Percentiles rank a stretch among this genome's conserved stretches.
Evolutionary conservation across 345 rosid species (phyloP).

Genomic region (Garcia nutans): DNA sequence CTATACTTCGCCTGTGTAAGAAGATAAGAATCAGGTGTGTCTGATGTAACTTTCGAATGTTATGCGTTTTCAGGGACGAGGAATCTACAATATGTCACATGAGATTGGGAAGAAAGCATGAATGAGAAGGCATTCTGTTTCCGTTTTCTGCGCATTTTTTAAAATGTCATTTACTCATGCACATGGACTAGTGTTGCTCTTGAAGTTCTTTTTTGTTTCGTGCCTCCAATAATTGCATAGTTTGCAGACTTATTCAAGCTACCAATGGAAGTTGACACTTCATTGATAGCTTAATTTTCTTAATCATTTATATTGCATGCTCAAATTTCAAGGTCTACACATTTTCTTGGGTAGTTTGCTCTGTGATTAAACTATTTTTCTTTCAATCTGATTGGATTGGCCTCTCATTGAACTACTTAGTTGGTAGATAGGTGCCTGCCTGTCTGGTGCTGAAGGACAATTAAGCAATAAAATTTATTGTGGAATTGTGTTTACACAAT

Average conservation of each 20-base stretch:
- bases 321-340: not conserved
- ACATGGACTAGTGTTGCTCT: slow-evolving; percentile 14
- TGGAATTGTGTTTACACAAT: no score
- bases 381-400: not conserved
- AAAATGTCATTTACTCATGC: slow-evolving; percentile 21
- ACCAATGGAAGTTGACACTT: slow-evolving; percentile 10
- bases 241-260: slow-evolving; percentile 14
- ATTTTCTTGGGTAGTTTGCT: not conserved
- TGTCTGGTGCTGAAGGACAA: no score
- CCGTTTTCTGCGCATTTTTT: slow-evolving; percentile 10
- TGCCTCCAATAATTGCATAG: slow-evolving; percentile 45
- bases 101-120: slow-evolving; percentile 89
- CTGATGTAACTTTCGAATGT: not conserved
- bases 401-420: not conserved
- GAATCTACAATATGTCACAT: slow-evolving; percentile 79
- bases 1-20: not conserved
- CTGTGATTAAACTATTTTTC: not conserved
- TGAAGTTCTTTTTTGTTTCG: slow-evolving; percentile 14
- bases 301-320: not conserved
- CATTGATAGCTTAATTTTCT: slow-evolving; percentile 5
- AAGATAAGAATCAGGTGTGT: not conserved
- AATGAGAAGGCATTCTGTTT: slow-evolving; percentile 40
- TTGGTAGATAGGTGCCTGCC: not conserved
- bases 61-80: slow-evolving; percentile 57
- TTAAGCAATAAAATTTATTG: no score